Evolutionary conservation across 108 stramenopile genomes (phyloP), one percentile per base, ranked within the genome.

Genomic region (Fistulifera pelliculosa): DNA sequence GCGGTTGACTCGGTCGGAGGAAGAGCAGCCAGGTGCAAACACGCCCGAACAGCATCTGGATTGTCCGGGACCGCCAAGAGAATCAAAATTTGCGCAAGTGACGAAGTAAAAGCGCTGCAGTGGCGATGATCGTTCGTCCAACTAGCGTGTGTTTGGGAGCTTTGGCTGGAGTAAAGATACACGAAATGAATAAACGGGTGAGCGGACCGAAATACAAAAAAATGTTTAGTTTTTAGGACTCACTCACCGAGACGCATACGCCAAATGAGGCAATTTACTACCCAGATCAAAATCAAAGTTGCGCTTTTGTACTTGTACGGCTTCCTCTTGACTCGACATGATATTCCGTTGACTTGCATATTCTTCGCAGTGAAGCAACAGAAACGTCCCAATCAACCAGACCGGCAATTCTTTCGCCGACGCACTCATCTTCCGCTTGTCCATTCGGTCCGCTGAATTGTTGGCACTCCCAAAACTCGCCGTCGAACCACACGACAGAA

Each of bases 381-480:
- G 61, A 58, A 91, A 91, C 42, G 77, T 87, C 17, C 83, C 76
- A 23, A 91, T 67, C 25, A 91, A 65, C 90, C 90, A 91, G 0
- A 87, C 85, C 0, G 90, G 90, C 6, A 91, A 58, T 58, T 91
- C 90, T 51, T 86, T 86, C 0, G 89, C 89, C 0, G 84, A 78
- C 27, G 79, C 71, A n/a, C 70, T 71, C 61, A 69, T 77, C 39
- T 77, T 72, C 27, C 65, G 60, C 41, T 65, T 53, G 44, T 62
- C 54, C 4, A 68, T 66, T 26, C 54, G 58, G 39, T 68, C 59
- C 47, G 11, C 14, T 22, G 75, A 71, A 38, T 74, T 82, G 17
- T 77, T 80, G 54, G 77, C 81, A 22, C 85, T 83, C 79, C 86
- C 76, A 53, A 81, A 83, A 41, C 70, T 74, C 4, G 19, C 21